Evolutionary conservation across 2,329 filamentous ascomycete species (phyloP), one percentile per base, ranked within the genome.

Genomic region (Lachnellula hyalina): DNA sequence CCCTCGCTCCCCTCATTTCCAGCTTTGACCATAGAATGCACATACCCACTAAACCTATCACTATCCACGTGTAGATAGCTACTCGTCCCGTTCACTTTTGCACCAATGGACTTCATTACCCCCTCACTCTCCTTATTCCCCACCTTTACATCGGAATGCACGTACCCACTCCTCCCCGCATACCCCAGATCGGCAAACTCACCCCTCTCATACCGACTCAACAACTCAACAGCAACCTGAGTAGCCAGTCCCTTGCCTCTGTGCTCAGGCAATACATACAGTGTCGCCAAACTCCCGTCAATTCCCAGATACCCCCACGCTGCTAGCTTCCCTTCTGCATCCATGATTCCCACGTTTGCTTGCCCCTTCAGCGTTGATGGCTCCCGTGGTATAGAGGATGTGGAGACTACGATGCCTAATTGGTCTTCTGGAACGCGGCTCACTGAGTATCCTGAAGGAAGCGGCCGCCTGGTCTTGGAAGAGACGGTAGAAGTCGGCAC

Each of bases 261-360:
- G 17, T 66, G 48, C n/a, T 61, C 56, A 19, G 61, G 60, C 9
- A 63, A n/a, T 2, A 68, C 66, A 57, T 65, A 68, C 8, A 68
- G 46, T 0, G 67, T 69, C 8, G 63, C 64, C 25, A 68, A 54
- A 47, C 57, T 63, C 0, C 63, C 62, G 52, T 67, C 65, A 32
- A 68, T 58, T 5, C 64, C 65, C 3, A 68, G 42, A 52, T 65
- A 68, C 0, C 55, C 63, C 67, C 67, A 69, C 1, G 66, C 67
- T 1, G 63, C 59, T 35, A 67, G 38, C 21, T 59, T 56, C 1
- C 54, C 58, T 0, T 56, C 32, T 0, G 45, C 5, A 48, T 61
- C 49, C 2, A 68, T 40, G 11, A 69, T 35, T 3, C 60, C 63
- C 0, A 67, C 52, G 17, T 59, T 66, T 5, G 67, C 66, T 4